phyloP scores from a whole-genome alignment of 176 grass and related monocot species.

The Hordeum vulgare region MorexV3_pseudomolecules_assembly NC_058523.1:106310447-106310946 shows the following conservation, averaged over 20 bases:
- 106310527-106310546: conserved; percentile 91
- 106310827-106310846: conserved; percentile 78
- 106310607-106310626: background rate
- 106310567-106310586: conserved; percentile 83
- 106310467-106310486: conserved; percentile 44
- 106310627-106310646: too few relatives aligned
- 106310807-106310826: conserved; percentile 85
- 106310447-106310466: too few relatives aligned
- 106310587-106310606: conserved; percentile 68
- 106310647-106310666: background rate
- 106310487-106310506: conserved; percentile 90
- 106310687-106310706: too few relatives aligned
- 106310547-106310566: conserved; percentile 92
- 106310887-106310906: background rate
- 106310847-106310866: too few relatives aligned
- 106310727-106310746: background rate
- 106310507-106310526: conserved; percentile 88
- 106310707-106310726: background rate
- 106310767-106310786: conserved; percentile 80
- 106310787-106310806: conserved; percentile 62
- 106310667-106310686: too few relatives aligned
- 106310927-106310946: background rate
- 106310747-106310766: conserved; percentile 68
- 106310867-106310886: conserved; percentile 45
- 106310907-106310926: background rate